These are phyloP conservation scores for Metarhizium rileyi DNA, from an alignment of 2,329 filamentous ascomycete species.

Conservation along the genomic window DNA sequence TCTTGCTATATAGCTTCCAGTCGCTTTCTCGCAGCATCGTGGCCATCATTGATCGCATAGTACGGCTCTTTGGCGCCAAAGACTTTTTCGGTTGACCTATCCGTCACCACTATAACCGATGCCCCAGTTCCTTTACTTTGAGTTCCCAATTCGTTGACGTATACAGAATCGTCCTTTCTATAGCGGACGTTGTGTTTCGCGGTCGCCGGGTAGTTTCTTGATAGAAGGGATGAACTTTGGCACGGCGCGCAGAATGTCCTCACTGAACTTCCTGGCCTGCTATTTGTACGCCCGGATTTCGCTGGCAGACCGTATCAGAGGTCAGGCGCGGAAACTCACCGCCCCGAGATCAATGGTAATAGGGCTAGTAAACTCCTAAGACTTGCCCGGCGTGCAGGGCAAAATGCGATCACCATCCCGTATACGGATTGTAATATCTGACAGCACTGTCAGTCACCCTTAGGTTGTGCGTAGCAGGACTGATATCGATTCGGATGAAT, in stretches of 20 bases:
- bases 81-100: not conserved
- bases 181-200: not conserved
- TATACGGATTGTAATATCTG: not conserved
- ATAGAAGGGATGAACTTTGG: not conserved
- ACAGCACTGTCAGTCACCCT: not conserved
- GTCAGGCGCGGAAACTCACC: not conserved
- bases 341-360: not conserved
- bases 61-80: conserved; percentile 7
- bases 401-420: not conserved
- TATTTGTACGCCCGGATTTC: not conserved
- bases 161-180: not conserved
- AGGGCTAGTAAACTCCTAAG: not conserved
- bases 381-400: not conserved
- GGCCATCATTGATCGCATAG: conserved; percentile 3
- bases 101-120: conserved; percentile 5
- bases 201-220: not conserved
- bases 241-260: not conserved
- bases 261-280: not conserved
- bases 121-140: conserved; percentile 1
- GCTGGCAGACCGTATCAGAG: not conserved
- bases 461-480: not conserved
- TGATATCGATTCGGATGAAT: not conserved
- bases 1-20: conserved; percentile 4
- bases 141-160: not conserved
- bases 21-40: conserved; percentile 2